Conservation (phyloP, 352 stramenopile species). For the Phytophthora rubi region DNA sequence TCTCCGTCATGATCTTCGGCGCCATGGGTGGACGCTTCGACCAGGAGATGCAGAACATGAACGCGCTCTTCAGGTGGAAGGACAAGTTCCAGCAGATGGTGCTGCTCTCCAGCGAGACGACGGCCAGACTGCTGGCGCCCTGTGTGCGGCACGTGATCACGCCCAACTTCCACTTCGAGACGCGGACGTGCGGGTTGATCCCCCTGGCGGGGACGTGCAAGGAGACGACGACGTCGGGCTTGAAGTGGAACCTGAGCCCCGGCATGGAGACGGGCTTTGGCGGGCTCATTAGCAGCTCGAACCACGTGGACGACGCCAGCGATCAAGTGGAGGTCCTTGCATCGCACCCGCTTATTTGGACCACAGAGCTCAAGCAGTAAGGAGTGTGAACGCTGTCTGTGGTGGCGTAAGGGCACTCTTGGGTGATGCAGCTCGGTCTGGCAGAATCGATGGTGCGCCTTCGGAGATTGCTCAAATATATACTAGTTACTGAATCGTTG, state of each 20-base stretch:
- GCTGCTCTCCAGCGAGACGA: constrained; percentile 92
- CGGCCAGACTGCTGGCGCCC: constrained; percentile 80
- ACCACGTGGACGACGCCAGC: constrained; percentile 60
- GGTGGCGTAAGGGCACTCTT: not conserved
- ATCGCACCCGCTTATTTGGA: constrained; percentile 90
- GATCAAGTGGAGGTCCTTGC: constrained; percentile 67
- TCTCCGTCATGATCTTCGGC: constrained; percentile 92
- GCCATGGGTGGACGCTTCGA: constrained; percentile 97
- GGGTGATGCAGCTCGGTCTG: not conserved
- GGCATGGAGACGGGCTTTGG: constrained; percentile 78
- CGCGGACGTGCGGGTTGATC: constrained; percentile 94
- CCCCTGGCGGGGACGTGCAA: constrained; percentile 87
- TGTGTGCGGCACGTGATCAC: constrained; percentile 65
- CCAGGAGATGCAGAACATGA: constrained; percentile 97
- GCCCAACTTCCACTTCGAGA: constrained; percentile 91
- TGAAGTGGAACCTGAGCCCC: constrained; percentile 88
- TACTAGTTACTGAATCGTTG: not conserved
- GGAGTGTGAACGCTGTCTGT: no score
- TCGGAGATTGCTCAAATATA: not conserved
- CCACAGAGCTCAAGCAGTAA: constrained; percentile 67
- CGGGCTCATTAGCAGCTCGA: constrained; percentile 86
- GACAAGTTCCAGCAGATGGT: constrained; percentile 82
- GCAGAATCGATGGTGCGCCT: not conserved
- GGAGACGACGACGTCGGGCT: constrained; percentile 83
- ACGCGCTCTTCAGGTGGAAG: constrained; percentile 92